Conservation (phyloP, 306 rosid species). For the Sophora flavescens region DNA sequence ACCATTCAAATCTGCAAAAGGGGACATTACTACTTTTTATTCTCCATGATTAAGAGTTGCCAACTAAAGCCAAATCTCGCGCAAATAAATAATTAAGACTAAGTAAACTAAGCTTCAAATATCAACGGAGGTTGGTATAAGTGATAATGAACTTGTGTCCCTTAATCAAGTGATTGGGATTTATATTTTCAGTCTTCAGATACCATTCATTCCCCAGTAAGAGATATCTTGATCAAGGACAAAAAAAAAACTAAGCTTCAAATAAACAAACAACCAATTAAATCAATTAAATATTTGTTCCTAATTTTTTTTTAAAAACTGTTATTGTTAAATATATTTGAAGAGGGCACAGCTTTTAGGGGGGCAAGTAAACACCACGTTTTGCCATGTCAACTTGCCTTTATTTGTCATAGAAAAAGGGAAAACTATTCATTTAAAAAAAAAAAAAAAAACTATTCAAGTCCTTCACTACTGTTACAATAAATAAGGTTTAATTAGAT, state of each 20-base stretch:
- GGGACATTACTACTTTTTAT: conserved; percentile 11
- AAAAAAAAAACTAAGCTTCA: neutral
- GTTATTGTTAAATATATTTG: neutral
- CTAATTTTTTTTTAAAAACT: neutral
- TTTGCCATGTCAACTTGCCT: conserved; percentile 14
- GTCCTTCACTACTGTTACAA: neutral
- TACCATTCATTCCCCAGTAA: too few relatives aligned
- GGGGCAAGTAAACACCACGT: conserved; percentile 37
- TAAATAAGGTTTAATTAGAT: neutral
- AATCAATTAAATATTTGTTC: neutral
- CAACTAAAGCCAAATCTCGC: conserved; percentile 4
- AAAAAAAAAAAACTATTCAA: too few relatives aligned
- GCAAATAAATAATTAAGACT: conserved; percentile 4
- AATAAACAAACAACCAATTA: neutral
- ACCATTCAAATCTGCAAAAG: conserved; percentile 8
- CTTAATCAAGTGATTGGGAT: too few relatives aligned
- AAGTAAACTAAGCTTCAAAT: neutral
- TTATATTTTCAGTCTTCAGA: too few relatives aligned
- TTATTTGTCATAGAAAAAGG: neutral
- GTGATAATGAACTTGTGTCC: too few relatives aligned
- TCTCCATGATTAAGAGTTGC: conserved; percentile 10
- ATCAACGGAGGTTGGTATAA: too few relatives aligned
- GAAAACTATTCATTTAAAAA: too few relatives aligned
- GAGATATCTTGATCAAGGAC: too few relatives aligned
- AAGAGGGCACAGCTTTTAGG: neutral